phyloP scores from a whole-genome alignment of 2,329 filamentous ascomycete genomes.

The Phialocephala sp. region DNA sequence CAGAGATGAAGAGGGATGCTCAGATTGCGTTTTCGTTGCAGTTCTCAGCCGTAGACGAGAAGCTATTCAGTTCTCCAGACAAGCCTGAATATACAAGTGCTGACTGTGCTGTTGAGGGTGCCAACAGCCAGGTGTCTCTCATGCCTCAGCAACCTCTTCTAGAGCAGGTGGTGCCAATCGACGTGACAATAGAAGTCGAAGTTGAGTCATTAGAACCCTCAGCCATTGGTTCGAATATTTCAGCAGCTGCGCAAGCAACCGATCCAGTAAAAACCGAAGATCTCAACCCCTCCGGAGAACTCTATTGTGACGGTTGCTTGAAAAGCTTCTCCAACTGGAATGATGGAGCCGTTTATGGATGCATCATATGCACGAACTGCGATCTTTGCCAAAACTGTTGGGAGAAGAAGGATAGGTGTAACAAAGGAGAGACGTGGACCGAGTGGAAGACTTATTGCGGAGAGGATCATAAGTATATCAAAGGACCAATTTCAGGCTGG shows the following conservation, averaged over 20 bases:
- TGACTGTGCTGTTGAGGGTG: background rate
- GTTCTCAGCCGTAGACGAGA: conserved; percentile 31
- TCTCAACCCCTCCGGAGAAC: background rate
- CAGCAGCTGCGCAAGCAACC: background rate
- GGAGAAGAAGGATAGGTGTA: conserved; percentile 21
- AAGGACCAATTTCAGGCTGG: conserved; percentile 36
- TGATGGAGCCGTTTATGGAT: conserved; percentile 29
- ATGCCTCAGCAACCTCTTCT: background rate
- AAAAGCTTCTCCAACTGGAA: conserved; percentile 27
- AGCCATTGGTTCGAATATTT: background rate
- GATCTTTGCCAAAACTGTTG: conserved; percentile 36
- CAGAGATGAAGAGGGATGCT: conserved; percentile 32
- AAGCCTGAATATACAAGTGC: background rate
- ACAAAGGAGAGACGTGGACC: conserved; percentile 16
- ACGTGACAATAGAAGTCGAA: background rate
- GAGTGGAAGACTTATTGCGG: conserved; percentile 27
- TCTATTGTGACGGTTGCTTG: background rate
- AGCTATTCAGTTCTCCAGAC: conserved; percentile 4
- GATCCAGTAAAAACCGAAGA: background rate
- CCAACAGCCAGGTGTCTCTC: background rate
- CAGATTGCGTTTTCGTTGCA: conserved; percentile 37
- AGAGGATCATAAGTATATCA: conserved; percentile 33
- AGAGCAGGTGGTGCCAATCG: background rate
- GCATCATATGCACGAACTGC: conserved; percentile 32
- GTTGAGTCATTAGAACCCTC: background rate